Conservation (phyloP, 2,329 filamentous ascomycete species). For the Cadophora sp. region DNA sequence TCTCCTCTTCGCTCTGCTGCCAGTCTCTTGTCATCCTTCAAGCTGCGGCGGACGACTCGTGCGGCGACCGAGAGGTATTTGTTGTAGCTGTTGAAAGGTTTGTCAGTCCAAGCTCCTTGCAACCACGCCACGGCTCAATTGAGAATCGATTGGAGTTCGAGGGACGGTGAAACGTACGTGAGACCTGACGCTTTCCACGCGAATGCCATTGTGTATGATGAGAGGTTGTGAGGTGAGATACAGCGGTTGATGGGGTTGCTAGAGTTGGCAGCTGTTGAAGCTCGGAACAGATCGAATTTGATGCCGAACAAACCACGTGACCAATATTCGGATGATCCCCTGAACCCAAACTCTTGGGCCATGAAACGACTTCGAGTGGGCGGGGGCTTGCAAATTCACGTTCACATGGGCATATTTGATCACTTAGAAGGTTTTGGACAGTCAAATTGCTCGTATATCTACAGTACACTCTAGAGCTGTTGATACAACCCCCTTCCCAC, state of each 20-base stretch:
- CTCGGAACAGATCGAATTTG: constrained; percentile 27
- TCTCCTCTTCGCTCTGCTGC: constrained; percentile 87
- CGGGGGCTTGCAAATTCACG: neutral
- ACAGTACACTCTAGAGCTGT: constrained; percentile 48
- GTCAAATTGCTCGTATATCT: constrained; percentile 43
- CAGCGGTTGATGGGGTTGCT: constrained; percentile 28
- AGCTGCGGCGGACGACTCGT: constrained; percentile 91
- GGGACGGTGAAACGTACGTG: constrained; percentile 51
- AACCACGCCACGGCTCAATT: constrained; percentile 33
- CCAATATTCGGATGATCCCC: neutral
- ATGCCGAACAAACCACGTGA: constrained; percentile 26
- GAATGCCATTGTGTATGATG: constrained; percentile 74
- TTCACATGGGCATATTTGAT: neutral
- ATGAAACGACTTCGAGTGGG: neutral
- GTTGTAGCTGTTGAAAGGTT: constrained; percentile 83
- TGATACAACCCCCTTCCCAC: constrained; percentile 44
- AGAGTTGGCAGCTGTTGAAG: constrained; percentile 25
- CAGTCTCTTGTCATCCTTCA: constrained; percentile 94
- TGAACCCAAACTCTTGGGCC: neutral
- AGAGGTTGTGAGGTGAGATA: constrained; percentile 34
- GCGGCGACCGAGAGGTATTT: constrained; percentile 96
- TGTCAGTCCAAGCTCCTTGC: constrained; percentile 38
- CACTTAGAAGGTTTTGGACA: constrained; percentile 19
- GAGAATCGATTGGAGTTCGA: neutral
- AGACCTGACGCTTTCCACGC: constrained; percentile 98